These are phyloP conservation scores for Plasmodium vinckei DNA, from an alignment of 169 alveolate species.

Conservation along the genomic window DNA sequence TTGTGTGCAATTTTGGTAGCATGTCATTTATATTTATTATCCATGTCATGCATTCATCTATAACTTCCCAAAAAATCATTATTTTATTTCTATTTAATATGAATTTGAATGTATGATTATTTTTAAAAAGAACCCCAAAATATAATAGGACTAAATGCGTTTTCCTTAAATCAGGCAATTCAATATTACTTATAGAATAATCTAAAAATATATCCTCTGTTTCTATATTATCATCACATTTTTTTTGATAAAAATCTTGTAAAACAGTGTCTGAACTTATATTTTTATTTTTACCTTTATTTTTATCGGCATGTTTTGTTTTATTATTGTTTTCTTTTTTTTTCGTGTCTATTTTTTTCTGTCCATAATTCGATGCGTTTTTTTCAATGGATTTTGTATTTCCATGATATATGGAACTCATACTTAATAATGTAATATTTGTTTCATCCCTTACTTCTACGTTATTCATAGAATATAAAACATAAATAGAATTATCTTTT, in stretches of 20 bases:
- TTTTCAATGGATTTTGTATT: slow-evolving; percentile 26
- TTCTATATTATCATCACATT: slow-evolving; percentile 16
- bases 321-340: slow-evolving; percentile 5
- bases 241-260: background rate
- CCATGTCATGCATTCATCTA: slow-evolving; percentile 60
- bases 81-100: slow-evolving; percentile 48
- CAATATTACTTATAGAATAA: slow-evolving; percentile 44
- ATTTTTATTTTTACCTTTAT: background rate
- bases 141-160: slow-evolving; percentile 62
- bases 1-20: slow-evolving; percentile 44
- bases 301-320: background rate
- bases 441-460: slow-evolving; percentile 64
- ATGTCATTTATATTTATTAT: slow-evolving; percentile 42
- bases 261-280: no score
- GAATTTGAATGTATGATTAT: slow-evolving; percentile 68
- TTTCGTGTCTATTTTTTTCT: background rate
- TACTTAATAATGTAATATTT: slow-evolving; percentile 54
- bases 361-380: background rate
- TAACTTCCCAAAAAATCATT: slow-evolving; percentile 66
- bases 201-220: slow-evolving; percentile 63
- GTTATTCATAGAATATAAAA: slow-evolving; percentile 59
- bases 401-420: slow-evolving; percentile 68
- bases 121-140: slow-evolving; percentile 56
- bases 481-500: slow-evolving; percentile 44
- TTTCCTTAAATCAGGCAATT: slow-evolving; percentile 53